Evolutionary conservation across 2,329 filamentous ascomycete species (phyloP), one percentile per base, ranked within the genome.

Genomic region (Colletotrichum navitas): DNA sequence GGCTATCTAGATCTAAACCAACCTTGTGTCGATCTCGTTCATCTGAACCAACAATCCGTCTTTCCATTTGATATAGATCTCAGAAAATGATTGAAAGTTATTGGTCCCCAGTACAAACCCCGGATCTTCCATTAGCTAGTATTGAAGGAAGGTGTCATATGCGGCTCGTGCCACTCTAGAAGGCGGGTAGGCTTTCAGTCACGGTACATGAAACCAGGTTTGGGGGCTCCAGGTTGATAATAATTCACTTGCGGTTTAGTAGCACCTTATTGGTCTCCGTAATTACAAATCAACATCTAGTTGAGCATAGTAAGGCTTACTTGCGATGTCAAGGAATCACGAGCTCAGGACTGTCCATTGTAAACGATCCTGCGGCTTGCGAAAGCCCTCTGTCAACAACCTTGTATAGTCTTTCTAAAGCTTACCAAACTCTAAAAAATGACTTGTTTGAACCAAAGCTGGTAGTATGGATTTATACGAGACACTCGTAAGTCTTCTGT

Each of bases 281-380:
- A 1, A 8, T 18, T 16, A 16, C n/a, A 5, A n/a, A 36, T 1
- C 2, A 16, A 36, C 11, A 6, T 1, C 1, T 24, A 14, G 8
- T 16, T 7, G 5, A 39, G 54, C 5, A 10, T 5, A 6, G 10
- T 16, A 1, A 24, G 11, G 12, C 12, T 24, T 24, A 7, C 7
- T 39, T n/a, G 12, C 3, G 11, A 16, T 39, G 32, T 16, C 5
- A 0, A 11, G 11, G 12, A 16, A 56, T n/a, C 54, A 56, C 21
- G 14, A 24, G 32, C 32, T 21, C 11, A 2, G 21, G 3, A 16
- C 11, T n/a, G 11, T 16, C 1, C 54, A 10, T 2, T 16, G 5
- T 12, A 8, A 39, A 24, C 7, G 2, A 56, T 8, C 7, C n/a
- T 16, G n/a, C 21, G 5, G 6, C 12, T 2, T 16, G 2, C 2